Evolutionary conservation across 2,329 filamentous ascomycete genomes (phyloP), one percentile per base, ranked within the genome.

Genomic region (Didymella glomerata): DNA sequence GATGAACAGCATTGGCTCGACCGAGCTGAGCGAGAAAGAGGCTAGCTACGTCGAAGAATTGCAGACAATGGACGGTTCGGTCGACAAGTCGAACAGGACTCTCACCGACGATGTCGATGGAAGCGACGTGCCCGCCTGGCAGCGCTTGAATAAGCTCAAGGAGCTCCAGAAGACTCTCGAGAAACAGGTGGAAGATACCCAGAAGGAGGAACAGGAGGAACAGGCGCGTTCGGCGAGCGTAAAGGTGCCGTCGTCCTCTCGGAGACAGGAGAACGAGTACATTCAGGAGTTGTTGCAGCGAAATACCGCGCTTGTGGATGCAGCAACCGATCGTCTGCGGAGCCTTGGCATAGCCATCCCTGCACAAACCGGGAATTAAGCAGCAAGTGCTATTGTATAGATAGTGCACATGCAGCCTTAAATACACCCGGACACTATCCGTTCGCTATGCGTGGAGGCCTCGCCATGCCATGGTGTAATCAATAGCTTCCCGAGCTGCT

Each of bases 21-120:
- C 81, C 14, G 83, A 87, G 61, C 77, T 90, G 38, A 89, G 85
- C 68, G 85, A 86, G 55, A 88, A 86, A 73, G 88, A 90, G 69
- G 81, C 79, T 57, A 80, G 80, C 0, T 90, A 86, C 81, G 76
- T 85, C 10, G 79, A 81, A n/a, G 86, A 89, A 68, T 80, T 88
- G 3, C 72, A 77, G 24, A 72, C 67, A 5, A 70, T 85, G 59
- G 73, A 79, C 24, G 69, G 69, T 27, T 80, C 74, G 34, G 60
- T 82, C 1, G 76, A 79, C 36, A 59, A 58, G 9, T 63, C 59
- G 40, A 72, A 22, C 59, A 66, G 48, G 44, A 76, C 57, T 42
- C 67, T 68, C 61, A 76, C 71, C 1, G 71, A 72, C 16, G 73
- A 79, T 48, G 56, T 68, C 5, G 70, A 72, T 16, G 70, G 73